A percentile compares a stretch with the other conserved stretches of the same genome.
Evolutionary conservation across 2,329 filamentous ascomycete genomes (phyloP).

Genomic region (Trichoderma lentiforme): DNA sequence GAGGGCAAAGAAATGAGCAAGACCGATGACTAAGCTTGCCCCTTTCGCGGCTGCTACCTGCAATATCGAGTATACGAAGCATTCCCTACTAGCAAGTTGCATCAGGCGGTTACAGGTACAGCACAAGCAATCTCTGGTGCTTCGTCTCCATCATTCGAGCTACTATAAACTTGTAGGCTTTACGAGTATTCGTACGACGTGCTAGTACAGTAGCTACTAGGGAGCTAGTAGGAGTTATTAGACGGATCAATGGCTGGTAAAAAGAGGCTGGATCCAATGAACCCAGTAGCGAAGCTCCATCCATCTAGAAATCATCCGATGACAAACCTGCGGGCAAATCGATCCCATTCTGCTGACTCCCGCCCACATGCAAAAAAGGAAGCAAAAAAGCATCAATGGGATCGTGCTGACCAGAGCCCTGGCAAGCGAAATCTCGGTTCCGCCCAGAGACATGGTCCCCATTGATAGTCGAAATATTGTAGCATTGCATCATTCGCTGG

Average conservation of each 20-base stretch:
- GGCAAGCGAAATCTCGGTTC: conserved; percentile 7
- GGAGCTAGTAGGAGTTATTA: not conserved
- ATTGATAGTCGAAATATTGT: not conserved
- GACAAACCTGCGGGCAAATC: not conserved
- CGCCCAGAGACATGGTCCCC: not conserved
- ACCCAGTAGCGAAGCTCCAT: not conserved
- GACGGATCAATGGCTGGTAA: not conserved
- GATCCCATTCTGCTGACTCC: not conserved
- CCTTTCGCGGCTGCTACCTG: not conserved
- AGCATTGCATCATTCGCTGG: not conserved
- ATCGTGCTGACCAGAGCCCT: conserved; percentile 1
- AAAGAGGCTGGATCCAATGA: not conserved
- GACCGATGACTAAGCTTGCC: conserved; percentile 9
- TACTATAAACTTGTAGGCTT: not conserved
- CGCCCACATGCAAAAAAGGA: not conserved
- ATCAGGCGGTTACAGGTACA: not conserved
- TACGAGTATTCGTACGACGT: not conserved
- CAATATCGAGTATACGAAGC: not conserved
- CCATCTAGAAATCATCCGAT: not conserved
- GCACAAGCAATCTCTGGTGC: not conserved
- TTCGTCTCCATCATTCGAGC: not conserved
- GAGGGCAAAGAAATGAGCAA: conserved; percentile 11
- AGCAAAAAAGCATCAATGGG: not conserved
- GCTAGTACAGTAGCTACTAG: not conserved
- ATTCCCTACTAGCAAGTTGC: not conserved